Conservation (phyloP, 805 yeast genomes). For the Tetrapisispora taiwanensis region DNA sequence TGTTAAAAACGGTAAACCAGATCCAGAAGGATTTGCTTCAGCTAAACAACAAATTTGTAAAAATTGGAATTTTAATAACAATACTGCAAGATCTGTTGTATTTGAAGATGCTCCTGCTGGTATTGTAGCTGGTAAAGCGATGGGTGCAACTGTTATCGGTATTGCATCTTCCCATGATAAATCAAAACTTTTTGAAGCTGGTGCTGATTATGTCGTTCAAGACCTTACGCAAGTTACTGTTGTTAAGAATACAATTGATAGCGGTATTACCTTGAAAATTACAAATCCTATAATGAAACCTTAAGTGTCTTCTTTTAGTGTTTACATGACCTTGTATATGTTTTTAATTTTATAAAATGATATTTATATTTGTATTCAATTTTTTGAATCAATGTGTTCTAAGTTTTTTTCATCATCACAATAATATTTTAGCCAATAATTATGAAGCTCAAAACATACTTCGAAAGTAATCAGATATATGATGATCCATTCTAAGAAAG, state of each 20-base stretch:
- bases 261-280: slow-evolving; percentile 7
- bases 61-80: slow-evolving; percentile 16
- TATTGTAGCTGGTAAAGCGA: slow-evolving; percentile 62
- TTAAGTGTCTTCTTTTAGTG: neutral
- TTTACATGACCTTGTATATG: neutral
- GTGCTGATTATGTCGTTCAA: slow-evolving; percentile 69
- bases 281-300: slow-evolving; percentile 4
- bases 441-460: slow-evolving; percentile 70
- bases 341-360: too few species aligned
- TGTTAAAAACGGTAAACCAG: slow-evolving; percentile 66
- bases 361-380: neutral
- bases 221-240: slow-evolving; percentile 37
- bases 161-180: slow-evolving; percentile 64
- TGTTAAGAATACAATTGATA: slow-evolving; percentile 4
- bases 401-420: neutral
- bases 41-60: slow-evolving; percentile 48
- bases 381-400: neutral
- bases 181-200: slow-evolving; percentile 52
- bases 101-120: slow-evolving; percentile 87
- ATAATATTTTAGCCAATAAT: slow-evolving; percentile 35
- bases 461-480: slow-evolving; percentile 75
- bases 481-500: slow-evolving; percentile 80
- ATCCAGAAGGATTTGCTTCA: slow-evolving; percentile 63
- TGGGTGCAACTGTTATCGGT: slow-evolving; percentile 69
- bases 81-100: slow-evolving; percentile 36